phyloP scores from a whole-genome alignment of 352 stramenopile genomes.

The Pythium myriotylum region DNA sequence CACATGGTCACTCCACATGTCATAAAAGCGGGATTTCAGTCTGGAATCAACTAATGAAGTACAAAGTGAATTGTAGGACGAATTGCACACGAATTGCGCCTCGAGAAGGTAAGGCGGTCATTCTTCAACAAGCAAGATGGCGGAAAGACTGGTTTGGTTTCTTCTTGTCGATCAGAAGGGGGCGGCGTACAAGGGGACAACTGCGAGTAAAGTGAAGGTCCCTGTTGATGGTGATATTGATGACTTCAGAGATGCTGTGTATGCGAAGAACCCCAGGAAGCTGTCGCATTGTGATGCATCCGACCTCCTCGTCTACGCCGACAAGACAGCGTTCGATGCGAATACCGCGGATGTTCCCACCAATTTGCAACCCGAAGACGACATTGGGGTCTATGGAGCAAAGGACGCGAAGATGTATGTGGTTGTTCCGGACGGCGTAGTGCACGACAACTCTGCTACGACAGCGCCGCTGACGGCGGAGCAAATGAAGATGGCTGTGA shows the following conservation, averaged over 20 bases:
- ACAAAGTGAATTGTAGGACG: no score
- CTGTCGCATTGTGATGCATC: constrained; percentile 1
- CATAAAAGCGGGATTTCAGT: no score
- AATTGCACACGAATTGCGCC: no score
- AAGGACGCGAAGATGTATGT: constrained; percentile 27
- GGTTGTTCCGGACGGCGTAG: constrained; percentile 19
- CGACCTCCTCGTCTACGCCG: constrained; percentile 24
- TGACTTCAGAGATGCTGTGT: no score
- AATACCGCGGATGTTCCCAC: constrained; percentile 26
- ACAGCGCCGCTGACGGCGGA: no score
- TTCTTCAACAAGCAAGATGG: no score
- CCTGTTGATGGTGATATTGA: background rate
- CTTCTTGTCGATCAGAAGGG: constrained; percentile 26
- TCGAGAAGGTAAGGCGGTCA: no score
- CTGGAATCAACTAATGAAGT: no score
- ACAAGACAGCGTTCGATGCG: constrained; percentile 30
- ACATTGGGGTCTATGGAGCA: constrained; percentile 22
- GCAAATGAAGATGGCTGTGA: no score
- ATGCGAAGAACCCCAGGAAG: background rate
- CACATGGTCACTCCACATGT: no score
- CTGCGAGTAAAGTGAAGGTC: background rate
- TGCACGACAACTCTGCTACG: no score
- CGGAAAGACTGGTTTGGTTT: constrained; percentile 26
- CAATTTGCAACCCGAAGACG: constrained; percentile 28
- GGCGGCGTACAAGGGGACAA: constrained; percentile 22